Conservation (phyloP, 768 basidiomycete genomes). For the Podaxis carcinomalis region DNA sequence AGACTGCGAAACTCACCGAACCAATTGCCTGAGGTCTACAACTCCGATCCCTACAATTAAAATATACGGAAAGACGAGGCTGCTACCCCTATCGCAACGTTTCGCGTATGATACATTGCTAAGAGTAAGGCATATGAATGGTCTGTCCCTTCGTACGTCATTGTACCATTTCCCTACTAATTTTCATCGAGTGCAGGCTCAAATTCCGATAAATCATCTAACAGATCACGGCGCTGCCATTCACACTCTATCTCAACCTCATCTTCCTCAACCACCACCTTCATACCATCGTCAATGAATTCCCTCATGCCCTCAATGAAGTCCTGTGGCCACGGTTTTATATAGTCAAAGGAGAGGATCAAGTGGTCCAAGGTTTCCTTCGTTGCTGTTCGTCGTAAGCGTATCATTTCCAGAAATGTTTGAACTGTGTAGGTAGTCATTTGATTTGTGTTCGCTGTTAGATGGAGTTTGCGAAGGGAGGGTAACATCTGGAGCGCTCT, state of each 20-base stretch:
- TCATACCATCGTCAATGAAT: neutral
- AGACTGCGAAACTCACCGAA: no score
- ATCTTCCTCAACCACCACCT: neutral
- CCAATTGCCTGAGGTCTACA: no score
- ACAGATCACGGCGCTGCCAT: neutral
- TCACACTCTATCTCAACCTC: neutral
- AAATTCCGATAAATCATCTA: no score
- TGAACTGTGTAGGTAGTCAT: neutral
- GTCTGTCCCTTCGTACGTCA: no score
- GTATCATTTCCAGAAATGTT: neutral
- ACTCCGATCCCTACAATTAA: no score
- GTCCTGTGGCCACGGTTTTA: neutral
- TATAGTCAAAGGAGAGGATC: neutral
- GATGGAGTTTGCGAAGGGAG: neutral
- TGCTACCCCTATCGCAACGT: no score
- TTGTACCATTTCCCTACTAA: no score
- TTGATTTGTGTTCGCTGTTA: neutral
- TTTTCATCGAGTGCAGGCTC: no score
- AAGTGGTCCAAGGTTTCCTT: neutral
- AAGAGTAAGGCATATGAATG: no score
- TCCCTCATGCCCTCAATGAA: neutral
- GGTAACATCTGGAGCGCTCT: neutral
- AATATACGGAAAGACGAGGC: no score
- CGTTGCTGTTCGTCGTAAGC: neutral
- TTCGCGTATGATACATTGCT: no score